Evolutionary conservation across 345 rosid species (phyloP), one percentile per base, ranked within the genome.

Genomic region (Murraya paniculata): DNA sequence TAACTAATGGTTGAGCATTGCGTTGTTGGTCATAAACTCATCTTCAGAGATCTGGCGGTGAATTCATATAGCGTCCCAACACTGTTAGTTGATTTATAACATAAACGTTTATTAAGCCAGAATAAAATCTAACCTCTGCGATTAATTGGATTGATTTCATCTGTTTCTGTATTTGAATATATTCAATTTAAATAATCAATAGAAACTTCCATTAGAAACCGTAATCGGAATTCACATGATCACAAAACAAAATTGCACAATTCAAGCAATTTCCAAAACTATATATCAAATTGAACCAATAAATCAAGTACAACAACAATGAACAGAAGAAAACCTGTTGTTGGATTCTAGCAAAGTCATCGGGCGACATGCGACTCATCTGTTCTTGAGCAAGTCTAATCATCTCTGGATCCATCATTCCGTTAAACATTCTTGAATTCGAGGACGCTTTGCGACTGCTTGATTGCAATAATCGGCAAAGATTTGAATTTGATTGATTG

Each of bases 391-490:
- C 98, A 30, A 94, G 80, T 41, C 84, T 89, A 48, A 94, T 85
- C 90, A 97, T 74, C 76, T 93, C 98, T 48, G 99, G 98, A 93
- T 97, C 98, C 97, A 97, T 92, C 92, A 86, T 83, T 67, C 97
- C 95, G 89, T 89, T 84, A 77, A 92, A 87, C 94, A 93, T 88
- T 77, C 66, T 77, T 28, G 73, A 28, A 45, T 45, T 45, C 50
- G 50, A 45, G 50, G 50, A 13, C 18, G 50, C 50, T 13, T 45
- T 13, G 16, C 50, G 16, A 13, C 36, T 13, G 18, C 67, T 6
- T 2, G 9, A 31, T 33, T 65, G 35, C 4, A 14, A 21, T 16
- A 31, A 35, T 65, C 10, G 22, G n/a, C 22, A 18, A 53, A 18
- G 57, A 4, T 18, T 53, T 53, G 57, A 53, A 53, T 53, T 53